Evolutionary conservation across 164 flowering plant genomes (phyloP).

Genomic region (Kalanchoe fedtschenkoi): DNA sequence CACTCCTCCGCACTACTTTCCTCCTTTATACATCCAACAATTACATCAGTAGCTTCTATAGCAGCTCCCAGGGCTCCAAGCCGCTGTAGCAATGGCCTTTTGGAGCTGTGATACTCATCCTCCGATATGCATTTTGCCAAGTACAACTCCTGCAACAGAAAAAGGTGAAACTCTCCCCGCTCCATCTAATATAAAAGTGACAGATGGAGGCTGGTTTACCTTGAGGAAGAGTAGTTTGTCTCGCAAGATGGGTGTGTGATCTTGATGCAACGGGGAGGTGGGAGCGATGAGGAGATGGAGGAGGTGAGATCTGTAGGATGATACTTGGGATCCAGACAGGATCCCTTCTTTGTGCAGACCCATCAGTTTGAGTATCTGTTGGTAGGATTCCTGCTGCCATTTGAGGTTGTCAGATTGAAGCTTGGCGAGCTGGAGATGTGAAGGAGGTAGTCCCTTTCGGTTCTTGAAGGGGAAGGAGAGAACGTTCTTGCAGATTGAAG

Average conservation of each 20-base stretch:
- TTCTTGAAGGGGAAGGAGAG: slow-evolving; percentile 52
- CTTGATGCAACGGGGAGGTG: slow-evolving; percentile 40
- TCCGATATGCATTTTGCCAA: slow-evolving; percentile 76
- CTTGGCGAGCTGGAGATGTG: slow-evolving; percentile 60
- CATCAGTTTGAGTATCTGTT: slow-evolving; percentile 68
- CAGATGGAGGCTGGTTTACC: slow-evolving; percentile 24
- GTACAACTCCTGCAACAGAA: slow-evolving; percentile 50
- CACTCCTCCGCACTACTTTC: slow-evolving; percentile 49
- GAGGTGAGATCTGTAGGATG: slow-evolving; percentile 49
- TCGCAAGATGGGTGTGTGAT: slow-evolving; percentile 48
- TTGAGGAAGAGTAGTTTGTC: slow-evolving; percentile 84
- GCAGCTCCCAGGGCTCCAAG: slow-evolving; percentile 84
- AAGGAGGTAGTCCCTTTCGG: slow-evolving; percentile 49
- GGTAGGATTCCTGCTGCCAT: slow-evolving; percentile 97
- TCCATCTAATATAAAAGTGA: background rate
- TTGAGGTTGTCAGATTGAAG: slow-evolving; percentile 82
- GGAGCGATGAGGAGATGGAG: slow-evolving; percentile 56
- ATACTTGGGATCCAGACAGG: slow-evolving; percentile 50
- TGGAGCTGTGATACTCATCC: slow-evolving; percentile 81
- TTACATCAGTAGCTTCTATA: slow-evolving; percentile 28
- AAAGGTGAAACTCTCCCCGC: background rate
- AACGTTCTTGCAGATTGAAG: slow-evolving; percentile 70
- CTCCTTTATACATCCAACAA: background rate
- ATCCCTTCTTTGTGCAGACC: slow-evolving; percentile 84
- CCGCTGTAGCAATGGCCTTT: slow-evolving; percentile 79